Evolutionary conservation across 2,329 filamentous ascomycete genomes (phyloP).

Genomic region (Dactylellina haptotyla): DNA sequence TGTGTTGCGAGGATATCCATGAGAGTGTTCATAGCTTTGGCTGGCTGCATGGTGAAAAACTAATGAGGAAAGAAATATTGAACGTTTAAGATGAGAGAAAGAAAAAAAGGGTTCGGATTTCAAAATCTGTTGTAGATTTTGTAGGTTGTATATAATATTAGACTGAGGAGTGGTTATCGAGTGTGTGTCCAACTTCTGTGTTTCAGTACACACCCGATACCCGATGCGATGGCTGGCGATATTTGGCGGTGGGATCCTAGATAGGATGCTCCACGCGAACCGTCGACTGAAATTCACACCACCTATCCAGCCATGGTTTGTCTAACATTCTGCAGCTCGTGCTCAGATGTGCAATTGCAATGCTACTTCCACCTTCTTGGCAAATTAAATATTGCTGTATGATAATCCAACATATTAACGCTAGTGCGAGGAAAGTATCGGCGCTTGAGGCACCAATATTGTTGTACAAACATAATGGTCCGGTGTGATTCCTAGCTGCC

Average conservation of each 20-base stretch:
- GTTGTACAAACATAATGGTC: no score
- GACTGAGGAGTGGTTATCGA: background rate
- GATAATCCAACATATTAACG: no score
- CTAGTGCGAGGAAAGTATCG: no score
- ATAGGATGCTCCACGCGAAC: background rate
- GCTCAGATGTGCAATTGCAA: background rate
- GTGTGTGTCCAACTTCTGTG: background rate
- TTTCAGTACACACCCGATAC: background rate
- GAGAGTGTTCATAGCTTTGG: background rate
- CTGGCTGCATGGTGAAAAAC: background rate
- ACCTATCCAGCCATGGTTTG: background rate
- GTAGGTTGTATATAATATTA: constrained; percentile 7
- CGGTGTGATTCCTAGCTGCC: no score
- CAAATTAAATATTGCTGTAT: no score
- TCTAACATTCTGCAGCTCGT: background rate
- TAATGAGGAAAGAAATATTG: background rate
- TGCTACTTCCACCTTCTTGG: no score
- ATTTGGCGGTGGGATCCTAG: constrained; percentile 2
- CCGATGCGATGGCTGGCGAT: constrained; percentile 1
- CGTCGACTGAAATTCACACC: background rate
- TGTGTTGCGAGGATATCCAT: constrained; percentile 43
- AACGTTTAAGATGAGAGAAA: background rate
- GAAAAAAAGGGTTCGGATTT: background rate
- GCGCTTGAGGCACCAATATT: no score
- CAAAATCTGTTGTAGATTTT: background rate